A percentile compares a stretch with the other conserved stretches of the same genome.
Evolutionary conservation across 768 basidiomycete species (phyloP).

Genomic region (Clathrus columnatus): DNA sequence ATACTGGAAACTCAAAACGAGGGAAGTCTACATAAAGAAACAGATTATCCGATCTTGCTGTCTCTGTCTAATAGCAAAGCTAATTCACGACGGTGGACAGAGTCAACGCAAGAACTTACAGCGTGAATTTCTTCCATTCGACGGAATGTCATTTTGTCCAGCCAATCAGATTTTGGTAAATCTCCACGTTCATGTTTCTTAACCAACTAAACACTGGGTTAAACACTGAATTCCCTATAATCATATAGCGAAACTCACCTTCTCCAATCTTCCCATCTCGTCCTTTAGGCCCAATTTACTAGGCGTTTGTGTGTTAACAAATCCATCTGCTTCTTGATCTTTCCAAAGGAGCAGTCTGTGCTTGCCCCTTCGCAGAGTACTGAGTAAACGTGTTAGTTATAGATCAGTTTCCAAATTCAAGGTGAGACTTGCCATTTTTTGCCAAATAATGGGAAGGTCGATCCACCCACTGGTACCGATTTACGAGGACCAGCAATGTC

Average conservation of each 20-base stretch:
- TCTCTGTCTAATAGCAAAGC: slow-evolving; percentile 56
- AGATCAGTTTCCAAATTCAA: background rate
- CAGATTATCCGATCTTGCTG: slow-evolving; percentile 86
- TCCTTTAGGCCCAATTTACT: slow-evolving; percentile 76
- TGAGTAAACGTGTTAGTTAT: slow-evolving; percentile 21
- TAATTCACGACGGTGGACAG: background rate
- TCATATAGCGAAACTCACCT: slow-evolving; percentile 37
- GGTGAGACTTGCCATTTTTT: slow-evolving; percentile 68
- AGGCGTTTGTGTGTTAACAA: slow-evolving; percentile 71
- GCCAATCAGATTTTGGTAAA: slow-evolving; percentile 89
- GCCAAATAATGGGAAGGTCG: slow-evolving; percentile 84
- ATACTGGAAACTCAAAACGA: slow-evolving; percentile 93
- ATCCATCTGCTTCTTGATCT: slow-evolving; percentile 78
- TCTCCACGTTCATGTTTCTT: slow-evolving; percentile 97
- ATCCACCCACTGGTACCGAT: slow-evolving; percentile 80
- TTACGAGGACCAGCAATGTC: slow-evolving; percentile 81
- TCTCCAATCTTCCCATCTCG: slow-evolving; percentile 93
- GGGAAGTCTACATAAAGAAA: slow-evolving; percentile 95
- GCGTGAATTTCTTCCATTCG: slow-evolving; percentile 94
- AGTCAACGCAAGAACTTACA: slow-evolving; percentile 34
- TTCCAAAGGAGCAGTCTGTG: slow-evolving; percentile 83
- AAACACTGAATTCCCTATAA: slow-evolving; percentile 18
- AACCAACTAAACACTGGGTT: slow-evolving; percentile 53
- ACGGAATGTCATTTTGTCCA: slow-evolving; percentile 86
- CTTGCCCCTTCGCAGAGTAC: slow-evolving; percentile 86